Conservation (phyloP, 1,139 yeast species). For the Nakaseomyces uthaithaninus region DNA sequence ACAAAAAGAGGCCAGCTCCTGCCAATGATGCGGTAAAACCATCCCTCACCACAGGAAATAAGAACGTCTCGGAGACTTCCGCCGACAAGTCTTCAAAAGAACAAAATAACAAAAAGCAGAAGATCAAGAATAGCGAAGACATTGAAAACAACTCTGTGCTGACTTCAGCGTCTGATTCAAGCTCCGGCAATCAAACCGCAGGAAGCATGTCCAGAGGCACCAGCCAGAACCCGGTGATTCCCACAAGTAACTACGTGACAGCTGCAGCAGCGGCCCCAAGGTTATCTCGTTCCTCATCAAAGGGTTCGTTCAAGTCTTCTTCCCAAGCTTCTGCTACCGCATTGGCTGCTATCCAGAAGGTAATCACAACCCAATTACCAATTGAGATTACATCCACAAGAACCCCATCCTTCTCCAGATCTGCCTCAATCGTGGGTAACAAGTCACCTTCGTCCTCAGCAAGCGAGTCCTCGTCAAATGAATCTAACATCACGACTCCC, state of each 20-base stretch:
- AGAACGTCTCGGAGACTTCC: not conserved
- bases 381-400: conserved; percentile 24
- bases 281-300: conserved; percentile 51
- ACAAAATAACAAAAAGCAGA: not conserved
- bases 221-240: not conserved
- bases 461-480: conserved; percentile 8
- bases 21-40: not conserved
- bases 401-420: conserved; percentile 4
- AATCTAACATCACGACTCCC: conserved; percentile 22
- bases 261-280: conserved; percentile 81
- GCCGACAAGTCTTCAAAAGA: not conserved
- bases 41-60: not conserved
- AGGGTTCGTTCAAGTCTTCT: conserved; percentile 14
- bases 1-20: not conserved
- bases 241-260: conserved; percentile 38
- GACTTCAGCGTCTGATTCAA: not conserved
- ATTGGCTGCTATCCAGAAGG: conserved; percentile 67
- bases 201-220: not conserved
- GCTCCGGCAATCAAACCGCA: not conserved
- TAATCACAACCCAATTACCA: conserved; percentile 44
- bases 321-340: conserved; percentile 49
- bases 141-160: not conserved
- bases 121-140: not conserved
- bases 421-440: not conserved
- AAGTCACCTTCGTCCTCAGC: conserved; percentile 20